Base-by-base conservation (phyloP, 2,329 filamentous ascomycete genomes). In the Neoarthrinium moseri region DNA sequence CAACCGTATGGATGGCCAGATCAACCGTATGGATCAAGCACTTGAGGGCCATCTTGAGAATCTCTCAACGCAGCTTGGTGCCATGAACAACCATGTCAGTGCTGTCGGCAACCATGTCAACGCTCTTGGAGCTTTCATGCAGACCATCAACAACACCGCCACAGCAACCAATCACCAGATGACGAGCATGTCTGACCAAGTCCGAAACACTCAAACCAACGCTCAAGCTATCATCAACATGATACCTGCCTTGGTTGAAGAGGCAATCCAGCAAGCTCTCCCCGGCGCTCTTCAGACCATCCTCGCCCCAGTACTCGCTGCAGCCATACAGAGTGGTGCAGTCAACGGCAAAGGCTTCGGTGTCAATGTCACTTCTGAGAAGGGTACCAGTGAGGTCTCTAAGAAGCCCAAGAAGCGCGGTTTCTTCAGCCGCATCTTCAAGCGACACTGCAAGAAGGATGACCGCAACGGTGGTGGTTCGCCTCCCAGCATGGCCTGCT, bases 201-300 rank as follows among this genome's bases (percentile, higher is more conserved):
- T 61, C 1, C 50, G 8, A 10, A 43, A 45, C 12, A 50, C 60
- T 7, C 0, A 64, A 12, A 22, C 12, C 3, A 29, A 44, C 5
- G 53, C 64, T 2, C 60, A 63, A 34, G 53, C 58, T 0, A 27
- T 64, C 1, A 4, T 60, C 37, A 54, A 51, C 38, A 54, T 62
- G 50, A 26, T 63, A 17, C 61, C 62, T 5, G 49, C 47, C 1
- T 53, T 63, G 53, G 43, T 57, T 24, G 11, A 51, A 0, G 43
- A 53, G n/a, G 5, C 47, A 0, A 13, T 57, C 15, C 26, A 50
- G n/a, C 47, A 59, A 2, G 39, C 42, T 18, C 15, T 61, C 4
- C 51, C 50, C 1, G 43, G 34, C 0, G 39, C 49, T 7, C 15
- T 59, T 2, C 24, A 56, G 6, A 15, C 3, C 2, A 51, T 52